Conservation (phyloP, 768 basidiomycete species). For the Phanerochaete carnosa region DNA sequence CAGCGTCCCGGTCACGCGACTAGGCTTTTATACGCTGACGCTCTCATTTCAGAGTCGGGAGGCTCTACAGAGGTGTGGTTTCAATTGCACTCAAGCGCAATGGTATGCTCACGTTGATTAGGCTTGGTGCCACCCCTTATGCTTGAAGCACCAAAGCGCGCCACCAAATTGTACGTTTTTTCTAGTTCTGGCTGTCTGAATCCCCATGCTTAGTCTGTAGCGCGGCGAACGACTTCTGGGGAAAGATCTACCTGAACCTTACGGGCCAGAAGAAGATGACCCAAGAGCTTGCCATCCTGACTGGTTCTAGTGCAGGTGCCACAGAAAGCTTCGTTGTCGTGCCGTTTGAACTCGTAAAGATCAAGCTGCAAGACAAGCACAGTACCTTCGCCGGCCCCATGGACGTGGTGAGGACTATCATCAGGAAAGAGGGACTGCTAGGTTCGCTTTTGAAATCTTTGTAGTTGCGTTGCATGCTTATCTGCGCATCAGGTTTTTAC, state of each 20-base stretch:
- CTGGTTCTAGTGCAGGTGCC: slow-evolving; percentile 92
- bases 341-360: slow-evolving; percentile 94
- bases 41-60: slow-evolving; percentile 51
- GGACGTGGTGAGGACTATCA: slow-evolving; percentile 81
- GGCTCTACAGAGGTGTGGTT: slow-evolving; percentile 74
- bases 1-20: slow-evolving; percentile 15
- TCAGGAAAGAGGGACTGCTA: slow-evolving; percentile 74
- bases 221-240: slow-evolving; percentile 95
- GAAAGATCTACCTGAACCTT: slow-evolving; percentile 63
- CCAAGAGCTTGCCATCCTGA: slow-evolving; percentile 80
- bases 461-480: neutral
- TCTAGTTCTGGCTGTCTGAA: neutral
- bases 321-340: slow-evolving; percentile 95
- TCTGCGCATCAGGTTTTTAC: slow-evolving; percentile 46
- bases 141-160: slow-evolving; percentile 96
- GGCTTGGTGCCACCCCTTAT: slow-evolving; percentile 94
- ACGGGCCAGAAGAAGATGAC: slow-evolving; percentile 84
- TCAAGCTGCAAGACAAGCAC: slow-evolving; percentile 89
- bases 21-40: neutral
- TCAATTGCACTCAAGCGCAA: neutral
- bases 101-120: slow-evolving; percentile 21
- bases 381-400: slow-evolving; percentile 89
- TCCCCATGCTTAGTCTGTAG: slow-evolving; percentile 29
- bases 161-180: slow-evolving; percentile 82
- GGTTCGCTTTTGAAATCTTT: slow-evolving; percentile 34